These are phyloP conservation scores for Lyophyllum decastes DNA, from an alignment of 768 basidiomycete species.

Conservation along the genomic window DNA sequence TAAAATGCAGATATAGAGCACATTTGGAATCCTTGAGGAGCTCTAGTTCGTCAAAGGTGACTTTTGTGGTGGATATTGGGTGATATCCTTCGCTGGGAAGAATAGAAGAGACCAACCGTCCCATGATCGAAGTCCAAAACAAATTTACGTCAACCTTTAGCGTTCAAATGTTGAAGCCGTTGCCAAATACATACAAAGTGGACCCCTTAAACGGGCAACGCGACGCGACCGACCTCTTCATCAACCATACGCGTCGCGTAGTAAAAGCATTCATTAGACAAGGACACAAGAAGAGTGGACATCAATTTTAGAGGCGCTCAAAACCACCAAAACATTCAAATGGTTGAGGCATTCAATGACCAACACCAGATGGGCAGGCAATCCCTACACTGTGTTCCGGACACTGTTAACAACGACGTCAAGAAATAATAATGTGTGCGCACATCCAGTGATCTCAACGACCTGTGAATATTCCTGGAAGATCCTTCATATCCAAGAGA, in stretches of 20 bases:
- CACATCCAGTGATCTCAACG: slow-evolving; percentile 30
- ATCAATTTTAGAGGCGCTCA: too few species aligned
- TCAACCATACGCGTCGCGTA: too few species aligned
- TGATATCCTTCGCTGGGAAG: slow-evolving; percentile 39
- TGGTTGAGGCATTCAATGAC: too few species aligned
- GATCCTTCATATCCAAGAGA: slow-evolving; percentile 67
- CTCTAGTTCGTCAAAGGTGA: slow-evolving; percentile 20
- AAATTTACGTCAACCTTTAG: neutral
- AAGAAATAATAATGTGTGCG: neutral
- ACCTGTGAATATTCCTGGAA: slow-evolving; percentile 58
- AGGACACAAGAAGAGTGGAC: too few species aligned
- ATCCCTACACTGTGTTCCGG: neutral
- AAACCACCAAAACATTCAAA: too few species aligned
- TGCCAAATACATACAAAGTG: neutral
- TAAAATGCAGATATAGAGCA: slow-evolving; percentile 38
- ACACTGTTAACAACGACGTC: neutral
- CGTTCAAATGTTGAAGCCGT: neutral
- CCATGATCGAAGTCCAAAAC: slow-evolving; percentile 15
- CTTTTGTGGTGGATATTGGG: slow-evolving; percentile 30
- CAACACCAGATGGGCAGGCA: too few species aligned
- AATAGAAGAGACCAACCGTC: slow-evolving; percentile 29
- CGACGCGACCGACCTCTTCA: too few species aligned
- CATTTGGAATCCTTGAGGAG: slow-evolving; percentile 24
- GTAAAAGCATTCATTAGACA: too few species aligned
- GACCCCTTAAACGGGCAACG: neutral